Evolutionary conservation across 768 basidiomycete species (phyloP), one percentile per base, ranked within the genome.

Genomic region (Daedalea quercina): DNA sequence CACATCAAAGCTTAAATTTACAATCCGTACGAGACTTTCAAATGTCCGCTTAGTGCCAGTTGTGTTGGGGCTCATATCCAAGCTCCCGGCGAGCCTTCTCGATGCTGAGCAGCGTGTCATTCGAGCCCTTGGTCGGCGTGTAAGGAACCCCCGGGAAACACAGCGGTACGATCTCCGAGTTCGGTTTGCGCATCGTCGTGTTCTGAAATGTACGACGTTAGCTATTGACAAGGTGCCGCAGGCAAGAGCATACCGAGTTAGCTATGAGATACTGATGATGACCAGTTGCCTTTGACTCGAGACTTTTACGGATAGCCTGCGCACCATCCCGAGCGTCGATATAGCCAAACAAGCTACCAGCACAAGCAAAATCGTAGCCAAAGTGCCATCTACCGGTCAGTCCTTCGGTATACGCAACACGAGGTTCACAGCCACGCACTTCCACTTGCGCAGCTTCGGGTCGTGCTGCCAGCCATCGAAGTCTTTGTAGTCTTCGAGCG

Each of bases 31-130:
- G 17, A 35, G 8, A 17, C 37, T 7, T 3, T 15, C 37, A 6
- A 40, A 15, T 6, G 40, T 20, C 6, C 25, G 25, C 44, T 9
- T 33, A 47, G 25, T 40, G 12, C 47, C 47, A 49, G 47, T 49
- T 31, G 35, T 37, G 31, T 22, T 49, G 25, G 4, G 47, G 47
- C 15, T 25, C 17, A 22, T 49, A 49, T 24, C 47, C 47, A 22
- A 49, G 47, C 47, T 35, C 47, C 15, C 33, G 31, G 17, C 31
- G 26, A 7, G 47, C 47, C 35, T 49, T 49, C n/a, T 49, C 47
- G 34, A 49, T 49, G 47, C 47, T 49, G 33, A 49, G 47, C 19
- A 49, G 35, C 47, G 47, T 49, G 47, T 49, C 47, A n/a, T 49
- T 35, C 20, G 47, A 19, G 13, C 47, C 47, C 12, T 8, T 9